Percentiles rank a stretch among this genome's conserved stretches.
Evolutionary conservation across 2,329 filamentous ascomycete species (phyloP).

Genomic region (Lizonia empirigonia): DNA sequence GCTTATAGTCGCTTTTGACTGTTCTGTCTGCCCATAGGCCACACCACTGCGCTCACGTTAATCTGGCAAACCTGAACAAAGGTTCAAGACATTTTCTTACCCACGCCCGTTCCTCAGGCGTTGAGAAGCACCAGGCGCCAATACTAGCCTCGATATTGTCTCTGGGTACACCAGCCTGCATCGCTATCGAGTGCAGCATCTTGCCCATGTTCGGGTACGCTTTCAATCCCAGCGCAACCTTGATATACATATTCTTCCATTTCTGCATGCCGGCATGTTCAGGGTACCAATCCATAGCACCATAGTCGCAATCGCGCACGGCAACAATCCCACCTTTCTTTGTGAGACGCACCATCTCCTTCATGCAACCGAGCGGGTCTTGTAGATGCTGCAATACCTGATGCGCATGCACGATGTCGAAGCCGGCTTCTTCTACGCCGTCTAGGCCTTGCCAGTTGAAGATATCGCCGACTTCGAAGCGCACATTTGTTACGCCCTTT

Average conservation of each 20-base stretch:
- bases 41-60: slow-evolving; percentile 41
- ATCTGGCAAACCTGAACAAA: neutral
- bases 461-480: slow-evolving; percentile 50
- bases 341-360: slow-evolving; percentile 61
- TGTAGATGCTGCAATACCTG: slow-evolving; percentile 64
- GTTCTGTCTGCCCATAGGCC: slow-evolving; percentile 48
- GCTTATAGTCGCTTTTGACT: slow-evolving; percentile 43
- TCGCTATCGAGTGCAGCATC: slow-evolving; percentile 43
- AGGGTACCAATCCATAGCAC: slow-evolving; percentile 49
- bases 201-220: slow-evolving; percentile 46
- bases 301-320: slow-evolving; percentile 45
- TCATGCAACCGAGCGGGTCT: slow-evolving; percentile 57
- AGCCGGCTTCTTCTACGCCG: slow-evolving; percentile 47
- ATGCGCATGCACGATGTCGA: slow-evolving; percentile 66
- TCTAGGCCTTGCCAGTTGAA: slow-evolving; percentile 53
- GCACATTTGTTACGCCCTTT: slow-evolving; percentile 48
- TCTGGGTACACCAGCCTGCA: slow-evolving; percentile 49
- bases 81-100: neutral
- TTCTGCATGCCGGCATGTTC: slow-evolving; percentile 41
- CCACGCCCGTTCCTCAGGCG: slow-evolving; percentile 44
- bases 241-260: slow-evolving; percentile 45
- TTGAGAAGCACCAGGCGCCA: slow-evolving; percentile 52
- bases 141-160: slow-evolving; percentile 48
- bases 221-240: slow-evolving; percentile 38
- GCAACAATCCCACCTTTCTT: slow-evolving; percentile 62